phyloP scores from a whole-genome alignment of 495 filamentous ascomycete genomes.

The Lasiosphaeriaceae sp. region DNA sequence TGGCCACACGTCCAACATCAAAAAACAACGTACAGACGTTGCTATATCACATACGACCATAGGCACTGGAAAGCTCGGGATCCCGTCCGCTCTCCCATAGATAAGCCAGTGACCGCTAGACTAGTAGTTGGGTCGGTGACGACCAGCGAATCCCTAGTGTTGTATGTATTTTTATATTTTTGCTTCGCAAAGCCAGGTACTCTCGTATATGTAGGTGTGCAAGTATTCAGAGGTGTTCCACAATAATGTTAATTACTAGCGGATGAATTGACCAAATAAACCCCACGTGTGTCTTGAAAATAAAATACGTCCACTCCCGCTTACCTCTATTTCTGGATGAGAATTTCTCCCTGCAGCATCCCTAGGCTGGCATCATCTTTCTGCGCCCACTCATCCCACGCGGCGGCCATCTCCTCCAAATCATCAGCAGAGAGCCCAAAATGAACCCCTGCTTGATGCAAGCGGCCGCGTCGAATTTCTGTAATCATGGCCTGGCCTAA shows the following conservation, averaged over 20 bases:
- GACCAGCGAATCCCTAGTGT: conserved; percentile 37
- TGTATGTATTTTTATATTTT: conserved; percentile 42
- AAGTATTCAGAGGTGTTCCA: too few species aligned
- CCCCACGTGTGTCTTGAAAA: too few species aligned
- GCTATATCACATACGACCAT: conserved; percentile 21
- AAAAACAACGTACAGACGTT: too few species aligned
- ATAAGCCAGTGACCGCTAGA: conserved; percentile 33
- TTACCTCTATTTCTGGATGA: conserved; percentile 2
- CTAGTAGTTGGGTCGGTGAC: conserved; percentile 42
- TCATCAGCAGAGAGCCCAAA: conserved; percentile 29
- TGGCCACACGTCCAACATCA: too few species aligned
- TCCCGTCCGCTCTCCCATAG: conserved; percentile 51
- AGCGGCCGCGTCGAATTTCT: conserved; percentile 20
- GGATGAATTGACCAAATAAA: too few species aligned
- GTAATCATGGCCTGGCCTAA: conserved; percentile 32
- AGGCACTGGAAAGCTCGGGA: conserved; percentile 38
- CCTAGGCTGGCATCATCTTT: conserved; percentile 33
- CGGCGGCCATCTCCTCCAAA: conserved; percentile 39
- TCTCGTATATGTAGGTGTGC: too few species aligned
- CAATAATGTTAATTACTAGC: too few species aligned
- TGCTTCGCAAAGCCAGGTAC: too few species aligned
- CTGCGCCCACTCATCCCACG: conserved; percentile 39
- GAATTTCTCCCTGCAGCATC: conserved; percentile 37
- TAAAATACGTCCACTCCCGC: too few species aligned
- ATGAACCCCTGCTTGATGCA: conserved; percentile 32